phyloP scores from a whole-genome alignment of 78 protist genomes.

The Chrysochromulina tobinii region DNA sequence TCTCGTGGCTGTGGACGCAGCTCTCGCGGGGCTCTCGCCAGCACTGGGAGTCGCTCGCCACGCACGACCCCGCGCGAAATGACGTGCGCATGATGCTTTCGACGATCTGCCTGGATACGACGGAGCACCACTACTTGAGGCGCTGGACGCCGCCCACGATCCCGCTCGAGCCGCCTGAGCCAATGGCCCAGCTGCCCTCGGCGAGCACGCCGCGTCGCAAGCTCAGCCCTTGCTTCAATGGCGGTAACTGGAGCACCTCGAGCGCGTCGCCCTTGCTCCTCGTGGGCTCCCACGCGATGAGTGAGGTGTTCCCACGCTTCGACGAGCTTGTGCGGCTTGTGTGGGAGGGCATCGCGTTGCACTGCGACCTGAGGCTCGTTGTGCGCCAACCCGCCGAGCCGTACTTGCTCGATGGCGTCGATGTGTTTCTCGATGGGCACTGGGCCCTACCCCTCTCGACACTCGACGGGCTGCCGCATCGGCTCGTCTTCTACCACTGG shows the following conservation, averaged over 20 bases:
- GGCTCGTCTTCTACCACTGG: background rate
- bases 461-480: background rate
- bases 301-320: background rate
- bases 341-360: background rate
- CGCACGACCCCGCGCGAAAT: background rate
- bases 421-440: background rate
- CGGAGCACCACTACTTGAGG: background rate
- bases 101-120: background rate
- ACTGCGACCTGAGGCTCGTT: background rate
- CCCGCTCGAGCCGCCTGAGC: background rate
- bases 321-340: background rate
- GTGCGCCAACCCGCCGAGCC: background rate
- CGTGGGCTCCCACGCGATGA: background rate
- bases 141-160: background rate
- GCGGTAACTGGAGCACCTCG: background rate
- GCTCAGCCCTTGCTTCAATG: too few relatives aligned
- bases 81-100: background rate
- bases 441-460: background rate
- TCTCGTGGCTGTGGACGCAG: conserved; percentile 1
- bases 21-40: background rate
- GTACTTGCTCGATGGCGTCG: background rate
- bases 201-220: too few relatives aligned
- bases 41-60: background rate
- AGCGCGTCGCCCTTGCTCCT: background rate
- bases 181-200: background rate